Percentiles rank a stretch among this genome's conserved stretches.
Evolutionary conservation across 495 filamentous ascomycete species (phyloP).

Genomic region (Aspergillus saccharolyticus): DNA sequence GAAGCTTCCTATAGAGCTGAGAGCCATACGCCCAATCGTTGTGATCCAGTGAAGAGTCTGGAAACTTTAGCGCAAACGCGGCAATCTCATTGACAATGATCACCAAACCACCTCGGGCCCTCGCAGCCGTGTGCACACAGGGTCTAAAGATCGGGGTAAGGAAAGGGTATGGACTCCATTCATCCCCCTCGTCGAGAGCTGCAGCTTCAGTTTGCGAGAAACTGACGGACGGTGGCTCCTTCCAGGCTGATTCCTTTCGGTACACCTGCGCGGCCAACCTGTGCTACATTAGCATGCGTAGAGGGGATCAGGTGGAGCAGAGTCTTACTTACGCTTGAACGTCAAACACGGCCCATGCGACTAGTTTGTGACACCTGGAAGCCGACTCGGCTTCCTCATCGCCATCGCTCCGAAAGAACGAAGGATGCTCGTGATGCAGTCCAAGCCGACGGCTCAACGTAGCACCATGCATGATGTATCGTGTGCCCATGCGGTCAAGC

Average conservation of each 20-base stretch:
- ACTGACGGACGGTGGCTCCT: conserved; percentile 13
- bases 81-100: conserved; percentile 17
- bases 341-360: conserved; percentile 25
- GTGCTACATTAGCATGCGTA: conserved; percentile 3
- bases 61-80: conserved; percentile 14
- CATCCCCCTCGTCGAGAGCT: conserved; percentile 11
- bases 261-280: conserved; percentile 26
- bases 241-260: conserved; percentile 16
- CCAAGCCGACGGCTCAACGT: conserved; percentile 8
- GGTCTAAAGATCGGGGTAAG: conserved; percentile 9
- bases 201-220: conserved; percentile 18
- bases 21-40: conserved; percentile 17
- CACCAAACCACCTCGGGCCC: conserved; percentile 14
- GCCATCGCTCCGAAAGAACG: conserved; percentile 8
- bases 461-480: conserved; percentile 23
- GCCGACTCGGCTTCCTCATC: not conserved
- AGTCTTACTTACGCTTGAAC: conserved; percentile 19
- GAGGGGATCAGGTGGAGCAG: not conserved
- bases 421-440: conserved; percentile 6
- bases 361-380: conserved; percentile 17
- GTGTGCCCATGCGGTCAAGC: conserved; percentile 22
- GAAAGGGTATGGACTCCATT: conserved; percentile 17
- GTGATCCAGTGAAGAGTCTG: not conserved
- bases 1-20: conserved; percentile 9
- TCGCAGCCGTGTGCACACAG: conserved; percentile 14